These are phyloP conservation scores for Esteya vermicola DNA, from an alignment of 2,329 filamentous ascomycete species.

Conservation along the genomic window DNA sequence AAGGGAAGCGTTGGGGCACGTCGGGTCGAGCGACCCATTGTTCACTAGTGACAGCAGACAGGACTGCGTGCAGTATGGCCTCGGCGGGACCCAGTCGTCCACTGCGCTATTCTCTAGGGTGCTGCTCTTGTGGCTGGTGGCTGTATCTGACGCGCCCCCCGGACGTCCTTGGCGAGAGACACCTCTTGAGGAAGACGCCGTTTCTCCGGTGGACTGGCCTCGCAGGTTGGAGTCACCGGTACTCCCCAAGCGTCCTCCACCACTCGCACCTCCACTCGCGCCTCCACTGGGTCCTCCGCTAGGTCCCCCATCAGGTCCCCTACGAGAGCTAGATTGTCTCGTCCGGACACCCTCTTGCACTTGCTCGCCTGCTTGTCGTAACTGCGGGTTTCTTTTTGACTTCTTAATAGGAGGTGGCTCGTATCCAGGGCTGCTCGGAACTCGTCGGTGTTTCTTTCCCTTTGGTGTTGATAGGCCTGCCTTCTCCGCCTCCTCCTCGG, in stretches of 20 bases:
- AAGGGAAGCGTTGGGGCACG: slow-evolving; percentile 4
- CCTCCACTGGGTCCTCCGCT: not conserved
- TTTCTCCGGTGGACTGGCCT: too few species aligned
- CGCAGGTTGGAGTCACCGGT: too few species aligned
- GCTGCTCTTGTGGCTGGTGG: not conserved
- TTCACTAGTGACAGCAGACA: slow-evolving; percentile 6
- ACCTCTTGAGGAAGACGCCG: too few species aligned
- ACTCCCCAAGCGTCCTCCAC: too few species aligned
- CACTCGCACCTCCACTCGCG: not conserved
- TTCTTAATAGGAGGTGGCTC: slow-evolving; percentile 1
- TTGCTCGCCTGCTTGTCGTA: too few species aligned
- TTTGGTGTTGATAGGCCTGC: not conserved
- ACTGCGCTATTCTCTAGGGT: not conserved
- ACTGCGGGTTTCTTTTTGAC: not conserved
- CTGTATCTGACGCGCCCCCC: not conserved
- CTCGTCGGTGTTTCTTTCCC: slow-evolving; percentile 1
- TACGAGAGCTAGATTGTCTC: too few species aligned
- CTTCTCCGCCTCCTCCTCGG: not conserved
- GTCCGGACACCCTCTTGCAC: too few species aligned
- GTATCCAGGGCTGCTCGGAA: slow-evolving; percentile 5
- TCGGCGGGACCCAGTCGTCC: not conserved
- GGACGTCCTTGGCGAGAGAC: too few species aligned
- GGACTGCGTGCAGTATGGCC: slow-evolving; percentile 3
- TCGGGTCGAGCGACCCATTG: not conserved
- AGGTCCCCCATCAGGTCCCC: too few species aligned